Percentiles rank a stretch among this genome's conserved stretches.
These are phyloP conservation scores for Cladosporium austrohemisphaericum DNA, from an alignment of 2,329 filamentous ascomycete species.

Conservation along the genomic window DNA sequence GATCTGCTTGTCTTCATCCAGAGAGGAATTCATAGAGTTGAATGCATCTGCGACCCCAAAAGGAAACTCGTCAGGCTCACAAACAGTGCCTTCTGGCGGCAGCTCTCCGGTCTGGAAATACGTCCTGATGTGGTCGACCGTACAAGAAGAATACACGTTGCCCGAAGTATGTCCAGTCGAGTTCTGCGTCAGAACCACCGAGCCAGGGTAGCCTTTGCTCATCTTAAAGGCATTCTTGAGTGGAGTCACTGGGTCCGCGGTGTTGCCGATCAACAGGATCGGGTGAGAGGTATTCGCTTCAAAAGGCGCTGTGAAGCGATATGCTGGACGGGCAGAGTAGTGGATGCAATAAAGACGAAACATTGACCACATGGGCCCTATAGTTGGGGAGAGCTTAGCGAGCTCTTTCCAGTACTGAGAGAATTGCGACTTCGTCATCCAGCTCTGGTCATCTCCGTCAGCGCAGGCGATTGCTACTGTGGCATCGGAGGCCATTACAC, in stretches of 20 bases:
- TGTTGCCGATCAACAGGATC: slow-evolving; percentile 32
- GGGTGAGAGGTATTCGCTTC: slow-evolving; percentile 28
- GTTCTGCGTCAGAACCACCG: slow-evolving; percentile 32
- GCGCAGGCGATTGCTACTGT: slow-evolving; percentile 37
- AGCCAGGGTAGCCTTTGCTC: slow-evolving; percentile 31
- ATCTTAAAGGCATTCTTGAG: slow-evolving; percentile 33
- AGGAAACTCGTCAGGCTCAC: slow-evolving; percentile 29
- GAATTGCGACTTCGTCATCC: slow-evolving; percentile 27
- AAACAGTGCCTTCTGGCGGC: slow-evolving; percentile 27
- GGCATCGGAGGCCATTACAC: slow-evolving; percentile 18
- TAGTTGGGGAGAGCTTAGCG: slow-evolving; percentile 31
- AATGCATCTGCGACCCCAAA: slow-evolving; percentile 18
- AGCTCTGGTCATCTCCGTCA: slow-evolving; percentile 37
- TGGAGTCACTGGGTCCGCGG: slow-evolving; percentile 35
- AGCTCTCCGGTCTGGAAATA: slow-evolving; percentile 34
- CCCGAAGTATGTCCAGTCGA: slow-evolving; percentile 28
- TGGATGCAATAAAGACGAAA: slow-evolving; percentile 37
- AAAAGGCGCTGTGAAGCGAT: slow-evolving; percentile 32
- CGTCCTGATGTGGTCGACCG: slow-evolving; percentile 25
- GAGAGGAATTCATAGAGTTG: background rate
- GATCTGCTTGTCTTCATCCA: background rate
- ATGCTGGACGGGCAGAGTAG: slow-evolving; percentile 36
- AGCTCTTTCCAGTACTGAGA: slow-evolving; percentile 34
- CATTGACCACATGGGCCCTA: slow-evolving; percentile 38
- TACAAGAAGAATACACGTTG: slow-evolving; percentile 16